Base-by-base conservation (phyloP, 768 basidiomycete genomes). In the Tylopilus sp. region DNA sequence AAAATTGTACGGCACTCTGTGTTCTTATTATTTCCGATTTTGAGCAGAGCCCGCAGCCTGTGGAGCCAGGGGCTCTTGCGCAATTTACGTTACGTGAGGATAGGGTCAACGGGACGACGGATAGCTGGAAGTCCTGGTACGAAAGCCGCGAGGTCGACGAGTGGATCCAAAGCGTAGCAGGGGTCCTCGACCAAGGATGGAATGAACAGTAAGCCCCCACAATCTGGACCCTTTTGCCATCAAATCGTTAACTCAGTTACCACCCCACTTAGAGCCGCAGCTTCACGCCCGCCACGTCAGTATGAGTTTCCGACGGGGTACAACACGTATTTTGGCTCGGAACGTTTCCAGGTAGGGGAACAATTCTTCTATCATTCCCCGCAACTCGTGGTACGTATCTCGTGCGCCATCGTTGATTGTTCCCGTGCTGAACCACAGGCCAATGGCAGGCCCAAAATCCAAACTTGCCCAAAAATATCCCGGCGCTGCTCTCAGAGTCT, bases 251-350 rank as follows among this genome's bases (percentile, higher is more conserved):
- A 65, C 20, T 11, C 36, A 20, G 20, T 33, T 25, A 13, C 10
- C 41, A n/a, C 7, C 4, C 28, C 25, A 31, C n/a, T n/a, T 62
- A 91, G 89, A 57, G 73, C 71, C 44, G 86, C 83, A 40, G 72
- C 76, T 12, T 69, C 76, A 48, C 79, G 82, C 36, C 79, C 79
- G 6, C 67, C 75, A 36, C 79, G 79, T 56, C 86, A 81, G 57
- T 98, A 95, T 72, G 97, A 99, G 72, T 98, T 99, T 73, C 91
- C 97, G 0, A 92, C 91, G 30, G 97, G 97, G 1, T 98, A 83
- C 72, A 91, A 85, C 63, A 76, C 82, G 10, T 84, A 83, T 62
- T 97, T 94, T 69, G 88, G 86, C 0, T 62, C 78, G 9, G 91
- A 98, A 63, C 81, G 95, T 30, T 90, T 83, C 68, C 74, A 78